These are phyloP conservation scores for Annona cherimola DNA, from an alignment of 164 flowering plant species.

Conservation along the genomic window DNA sequence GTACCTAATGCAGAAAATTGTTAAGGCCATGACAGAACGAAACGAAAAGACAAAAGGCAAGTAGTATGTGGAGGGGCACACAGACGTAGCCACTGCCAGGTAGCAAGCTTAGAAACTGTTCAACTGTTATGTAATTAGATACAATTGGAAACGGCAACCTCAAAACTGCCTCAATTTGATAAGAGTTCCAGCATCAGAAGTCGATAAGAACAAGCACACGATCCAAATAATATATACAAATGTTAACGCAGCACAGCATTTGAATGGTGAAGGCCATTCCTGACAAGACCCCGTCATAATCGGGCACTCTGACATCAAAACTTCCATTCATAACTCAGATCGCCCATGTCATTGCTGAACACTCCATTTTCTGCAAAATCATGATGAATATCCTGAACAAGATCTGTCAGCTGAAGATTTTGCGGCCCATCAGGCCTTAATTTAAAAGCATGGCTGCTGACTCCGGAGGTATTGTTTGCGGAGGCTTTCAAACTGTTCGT, in stretches of 20 bases:
- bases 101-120: background rate
- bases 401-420: constrained; percentile 50
- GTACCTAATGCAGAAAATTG: too few relatives aligned
- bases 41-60: too few relatives aligned
- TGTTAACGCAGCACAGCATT: background rate
- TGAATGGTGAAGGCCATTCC: background rate
- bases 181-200: background rate
- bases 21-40: too few relatives aligned
- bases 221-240: constrained; percentile 3
- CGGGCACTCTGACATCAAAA: constrained; percentile 32
- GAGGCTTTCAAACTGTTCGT: constrained; percentile 13
- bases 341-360: constrained; percentile 50
- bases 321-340: constrained; percentile 60
- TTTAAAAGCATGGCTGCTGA: constrained; percentile 16
- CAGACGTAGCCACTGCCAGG: background rate
- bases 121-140: background rate
- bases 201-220: background rate
- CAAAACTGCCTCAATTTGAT: constrained; percentile 2
- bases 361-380: constrained; percentile 65
- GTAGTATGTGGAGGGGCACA: background rate
- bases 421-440: constrained; percentile 42
- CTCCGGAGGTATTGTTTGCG: constrained; percentile 19
- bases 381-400: constrained; percentile 48
- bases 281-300: too few relatives aligned
- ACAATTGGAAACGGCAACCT: constrained; percentile 9